phyloP scores from a whole-genome alignment of 2,329 filamentous ascomycete species.

The Colletotrichum filicis region DNA sequence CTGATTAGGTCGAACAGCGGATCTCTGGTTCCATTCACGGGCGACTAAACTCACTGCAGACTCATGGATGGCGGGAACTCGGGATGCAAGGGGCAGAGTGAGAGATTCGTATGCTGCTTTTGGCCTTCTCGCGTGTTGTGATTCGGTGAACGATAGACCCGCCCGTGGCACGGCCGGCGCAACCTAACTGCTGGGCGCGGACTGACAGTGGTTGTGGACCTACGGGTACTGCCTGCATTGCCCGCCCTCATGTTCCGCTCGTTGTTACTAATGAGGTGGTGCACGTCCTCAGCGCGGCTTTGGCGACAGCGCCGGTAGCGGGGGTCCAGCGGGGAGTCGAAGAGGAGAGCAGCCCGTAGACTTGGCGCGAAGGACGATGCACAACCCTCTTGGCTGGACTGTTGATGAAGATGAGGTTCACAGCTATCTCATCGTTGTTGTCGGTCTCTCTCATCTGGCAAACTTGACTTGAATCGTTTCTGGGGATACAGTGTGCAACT shows the following conservation, averaged over 20 bases:
- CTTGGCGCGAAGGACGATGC: neutral
- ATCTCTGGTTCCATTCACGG: neutral
- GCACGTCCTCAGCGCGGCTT: constrained; percentile 8
- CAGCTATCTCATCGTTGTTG: neutral
- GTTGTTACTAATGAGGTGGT: neutral
- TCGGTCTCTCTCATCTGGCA: neutral
- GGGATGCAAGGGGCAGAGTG: constrained; percentile 13
- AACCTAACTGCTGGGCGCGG: constrained; percentile 13
- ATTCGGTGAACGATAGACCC: constrained; percentile 25
- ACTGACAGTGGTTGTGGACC: constrained; percentile 10
- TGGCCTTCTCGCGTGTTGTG: constrained; percentile 29
- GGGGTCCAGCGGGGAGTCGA: constrained; percentile 7
- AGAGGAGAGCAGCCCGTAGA: neutral
- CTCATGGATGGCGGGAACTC: neutral
- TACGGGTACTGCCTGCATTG: neutral
- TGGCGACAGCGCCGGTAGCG: neutral
- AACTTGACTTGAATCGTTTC: neutral
- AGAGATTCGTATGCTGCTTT: constrained; percentile 29
- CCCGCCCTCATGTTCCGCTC: neutral
- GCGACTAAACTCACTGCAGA: neutral
- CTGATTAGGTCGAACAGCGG: neutral
- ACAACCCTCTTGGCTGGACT: neutral
- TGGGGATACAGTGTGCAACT: no score
- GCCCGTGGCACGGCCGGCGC: constrained; percentile 11
- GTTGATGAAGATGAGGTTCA: neutral